phyloP scores from a whole-genome alignment of 805 yeast genomes.

The Metschnikowia reukaufii region DNA sequence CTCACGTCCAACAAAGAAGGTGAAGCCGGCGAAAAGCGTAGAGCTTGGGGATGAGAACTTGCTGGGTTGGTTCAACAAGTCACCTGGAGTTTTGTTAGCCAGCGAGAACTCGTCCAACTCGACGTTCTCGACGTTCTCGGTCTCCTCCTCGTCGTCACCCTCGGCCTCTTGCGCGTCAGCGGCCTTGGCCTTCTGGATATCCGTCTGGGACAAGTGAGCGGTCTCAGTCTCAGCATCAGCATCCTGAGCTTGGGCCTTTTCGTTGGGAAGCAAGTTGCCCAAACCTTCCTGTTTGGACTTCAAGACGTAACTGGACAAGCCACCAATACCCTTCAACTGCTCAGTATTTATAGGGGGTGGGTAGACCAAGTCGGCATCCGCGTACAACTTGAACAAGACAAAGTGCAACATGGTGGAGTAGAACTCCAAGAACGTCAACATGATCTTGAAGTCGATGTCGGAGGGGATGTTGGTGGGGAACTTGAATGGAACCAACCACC shows the following conservation, averaged over 20 bases:
- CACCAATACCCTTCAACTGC: slow-evolving; percentile 84
- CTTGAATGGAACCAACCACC: slow-evolving; percentile 97
- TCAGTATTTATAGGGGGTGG: slow-evolving; percentile 82
- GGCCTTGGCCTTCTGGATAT: slow-evolving; percentile 50
- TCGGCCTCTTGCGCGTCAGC: slow-evolving; percentile 45
- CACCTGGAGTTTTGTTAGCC: slow-evolving; percentile 65
- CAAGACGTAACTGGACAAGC: slow-evolving; percentile 78
- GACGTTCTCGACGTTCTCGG: slow-evolving; percentile 16
- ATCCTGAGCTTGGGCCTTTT: slow-evolving; percentile 15
- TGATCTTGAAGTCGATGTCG: slow-evolving; percentile 93
- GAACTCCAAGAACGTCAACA: slow-evolving; percentile 95
- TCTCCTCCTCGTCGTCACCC: slow-evolving; percentile 32
- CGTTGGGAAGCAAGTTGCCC: slow-evolving; percentile 39
- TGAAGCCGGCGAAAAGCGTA: slow-evolving; percentile 66
- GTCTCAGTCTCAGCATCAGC: slow-evolving; percentile 27
- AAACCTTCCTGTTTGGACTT: slow-evolving; percentile 47
- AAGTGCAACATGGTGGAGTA: slow-evolving; percentile 91
- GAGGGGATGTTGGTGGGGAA: slow-evolving; percentile 94
- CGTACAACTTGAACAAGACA: slow-evolving; percentile 79
- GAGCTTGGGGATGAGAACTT: slow-evolving; percentile 56
- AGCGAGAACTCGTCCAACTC: slow-evolving; percentile 70
- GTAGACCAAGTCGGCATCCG: slow-evolving; percentile 80
- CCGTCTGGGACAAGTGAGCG: slow-evolving; percentile 39
- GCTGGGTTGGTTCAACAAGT: slow-evolving; percentile 66
- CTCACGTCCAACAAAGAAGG: slow-evolving; percentile 91